phyloP scores from a whole-genome alignment of 192 early-diverging fungal genomes.

The Coemansia erecta region DNA sequence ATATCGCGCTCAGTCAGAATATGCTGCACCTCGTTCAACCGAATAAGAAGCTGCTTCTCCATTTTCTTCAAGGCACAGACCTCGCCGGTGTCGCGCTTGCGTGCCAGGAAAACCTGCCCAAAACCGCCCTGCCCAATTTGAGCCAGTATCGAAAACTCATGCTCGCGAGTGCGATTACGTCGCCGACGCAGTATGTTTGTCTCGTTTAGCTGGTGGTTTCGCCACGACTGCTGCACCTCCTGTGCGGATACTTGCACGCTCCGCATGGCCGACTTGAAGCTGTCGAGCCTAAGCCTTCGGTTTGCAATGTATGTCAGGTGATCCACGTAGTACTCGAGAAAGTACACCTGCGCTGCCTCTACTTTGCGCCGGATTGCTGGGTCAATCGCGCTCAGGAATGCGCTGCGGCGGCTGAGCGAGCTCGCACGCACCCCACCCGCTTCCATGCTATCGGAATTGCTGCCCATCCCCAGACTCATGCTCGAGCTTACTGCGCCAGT shows the following conservation, averaged over 20 bases:
- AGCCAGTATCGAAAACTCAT: conserved; percentile 65
- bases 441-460: conserved; percentile 16
- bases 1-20: conserved; percentile 77
- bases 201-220: conserved; percentile 54
- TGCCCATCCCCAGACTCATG: conserved; percentile 21
- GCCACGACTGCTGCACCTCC: conserved; percentile 46
- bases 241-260: conserved; percentile 38
- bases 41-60: conserved; percentile 64
- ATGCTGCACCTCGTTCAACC: conserved; percentile 69
- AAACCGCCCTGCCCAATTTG: conserved; percentile 82
- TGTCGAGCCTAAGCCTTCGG: conserved; percentile 56
- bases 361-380: conserved; percentile 45
- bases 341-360: conserved; percentile 58
- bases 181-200: conserved; percentile 62
- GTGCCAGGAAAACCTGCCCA: conserved; percentile 73
- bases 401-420: conserved; percentile 45
- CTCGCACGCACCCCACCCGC: conserved; percentile 12
- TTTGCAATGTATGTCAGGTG: conserved; percentile 76
- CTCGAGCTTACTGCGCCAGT: background rate
- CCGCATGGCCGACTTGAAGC: conserved; percentile 55
- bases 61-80: conserved; percentile 76
- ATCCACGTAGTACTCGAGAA: conserved; percentile 82
- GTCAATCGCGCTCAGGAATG: conserved; percentile 50
- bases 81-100: conserved; percentile 68
- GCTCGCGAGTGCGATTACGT: conserved; percentile 63